These are phyloP conservation scores for Petrea volubilis DNA, from an alignment of 257 asterid genomes.

Conservation along the genomic window DNA sequence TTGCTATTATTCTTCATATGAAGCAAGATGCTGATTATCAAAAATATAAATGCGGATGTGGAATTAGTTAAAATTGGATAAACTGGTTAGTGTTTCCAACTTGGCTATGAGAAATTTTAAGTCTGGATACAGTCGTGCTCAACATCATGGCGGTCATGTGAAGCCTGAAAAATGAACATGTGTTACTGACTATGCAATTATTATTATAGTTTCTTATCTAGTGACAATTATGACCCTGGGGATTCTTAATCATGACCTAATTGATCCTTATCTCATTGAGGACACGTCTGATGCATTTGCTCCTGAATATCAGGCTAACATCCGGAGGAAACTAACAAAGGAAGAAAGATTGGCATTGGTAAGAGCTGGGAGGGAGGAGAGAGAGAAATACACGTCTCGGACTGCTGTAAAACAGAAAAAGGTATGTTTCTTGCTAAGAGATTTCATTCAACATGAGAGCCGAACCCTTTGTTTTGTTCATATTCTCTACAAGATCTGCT, in stretches of 20 bases:
- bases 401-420: conserved; percentile 70
- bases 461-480: not conserved
- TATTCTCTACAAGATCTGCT: not conserved
- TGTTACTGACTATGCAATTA: not conserved
- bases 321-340: conserved; percentile 68
- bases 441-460: not conserved
- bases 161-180: not conserved
- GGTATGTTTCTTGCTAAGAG: conserved; percentile 38
- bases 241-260: not conserved
- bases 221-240: not conserved
- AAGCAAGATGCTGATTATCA: not conserved
- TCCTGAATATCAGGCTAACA: conserved; percentile 60
- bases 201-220: not conserved
- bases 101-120: not conserved
- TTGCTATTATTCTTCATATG: not conserved
- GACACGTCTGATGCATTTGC: conserved; percentile 28
- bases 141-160: not conserved
- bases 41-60: not conserved
- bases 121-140: not conserved
- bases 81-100: not conserved
- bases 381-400: conserved; percentile 66
- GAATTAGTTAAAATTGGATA: not conserved
- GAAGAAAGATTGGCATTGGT: conserved; percentile 61
- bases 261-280: not conserved
- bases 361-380: conserved; percentile 77